Evolutionary conservation across 2,329 filamentous ascomycete species (phyloP).

Genomic region (Aspergillus terreus): DNA sequence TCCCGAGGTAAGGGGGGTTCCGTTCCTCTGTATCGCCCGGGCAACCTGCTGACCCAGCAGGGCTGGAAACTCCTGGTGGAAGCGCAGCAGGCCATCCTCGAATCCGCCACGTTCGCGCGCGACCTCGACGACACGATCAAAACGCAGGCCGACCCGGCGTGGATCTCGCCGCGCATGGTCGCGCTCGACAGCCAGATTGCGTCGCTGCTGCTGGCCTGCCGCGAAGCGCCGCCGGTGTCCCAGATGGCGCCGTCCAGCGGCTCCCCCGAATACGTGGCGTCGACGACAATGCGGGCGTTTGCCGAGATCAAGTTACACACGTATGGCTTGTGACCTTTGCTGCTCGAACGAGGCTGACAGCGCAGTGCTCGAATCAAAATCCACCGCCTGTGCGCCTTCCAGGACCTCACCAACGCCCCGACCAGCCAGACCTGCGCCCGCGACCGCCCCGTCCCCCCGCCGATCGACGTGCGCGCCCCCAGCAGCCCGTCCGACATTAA

Average conservation of each 20-base stretch:
- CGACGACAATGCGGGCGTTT: slow-evolving; percentile 19
- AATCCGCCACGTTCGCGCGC: slow-evolving; percentile 18
- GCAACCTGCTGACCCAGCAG: slow-evolving; percentile 5
- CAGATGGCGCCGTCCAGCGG: slow-evolving; percentile 5
- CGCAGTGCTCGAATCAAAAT: slow-evolving; percentile 26
- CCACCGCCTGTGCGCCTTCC: slow-evolving; percentile 27
- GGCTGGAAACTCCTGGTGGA: slow-evolving; percentile 23
- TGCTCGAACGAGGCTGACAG: too few species aligned
- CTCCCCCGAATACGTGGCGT: slow-evolving; percentile 17
- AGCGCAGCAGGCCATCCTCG: slow-evolving; percentile 22
- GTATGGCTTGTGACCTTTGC: slow-evolving; percentile 1
- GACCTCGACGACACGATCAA: slow-evolving; percentile 16
- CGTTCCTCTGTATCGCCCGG: neutral
- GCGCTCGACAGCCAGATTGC: slow-evolving; percentile 18
- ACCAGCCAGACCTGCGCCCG: neutral
- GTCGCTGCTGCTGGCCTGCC: slow-evolving; percentile 12
- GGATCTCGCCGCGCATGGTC: slow-evolving; percentile 16
- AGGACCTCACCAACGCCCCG: slow-evolving; percentile 18
- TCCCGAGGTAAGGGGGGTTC: slow-evolving; percentile 12
- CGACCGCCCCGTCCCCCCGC: neutral
- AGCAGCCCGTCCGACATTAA: neutral
- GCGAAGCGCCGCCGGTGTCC: slow-evolving; percentile 5
- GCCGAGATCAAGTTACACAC: slow-evolving; percentile 26
- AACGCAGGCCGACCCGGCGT: slow-evolving; percentile 5
- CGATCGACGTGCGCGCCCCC: neutral